phyloP scores from a whole-genome alignment of 2,329 filamentous ascomycete species.

The Fusarium cicatricum region DNA sequence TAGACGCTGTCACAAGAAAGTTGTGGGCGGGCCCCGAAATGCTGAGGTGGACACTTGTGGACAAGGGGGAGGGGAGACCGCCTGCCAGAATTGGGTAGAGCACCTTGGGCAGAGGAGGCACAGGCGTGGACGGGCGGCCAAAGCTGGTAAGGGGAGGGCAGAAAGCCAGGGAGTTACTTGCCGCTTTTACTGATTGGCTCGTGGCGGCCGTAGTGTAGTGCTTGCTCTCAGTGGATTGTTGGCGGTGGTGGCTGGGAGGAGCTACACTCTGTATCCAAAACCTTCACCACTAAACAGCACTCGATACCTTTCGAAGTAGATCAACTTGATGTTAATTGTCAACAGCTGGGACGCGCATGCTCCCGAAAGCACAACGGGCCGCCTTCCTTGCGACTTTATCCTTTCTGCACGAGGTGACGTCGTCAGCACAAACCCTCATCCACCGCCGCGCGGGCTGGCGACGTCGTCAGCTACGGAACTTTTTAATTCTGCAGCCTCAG shows the following conservation, averaged over 20 bases:
- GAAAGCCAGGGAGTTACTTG: conserved; percentile 40
- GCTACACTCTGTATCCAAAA: not conserved
- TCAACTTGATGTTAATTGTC: too few relatives aligned
- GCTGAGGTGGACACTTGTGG: conserved; percentile 44
- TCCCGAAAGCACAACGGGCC: conserved; percentile 17
- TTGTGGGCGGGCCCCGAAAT: conserved; percentile 48
- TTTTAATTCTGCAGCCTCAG: conserved; percentile 40
- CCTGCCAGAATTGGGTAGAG: conserved; percentile 38
- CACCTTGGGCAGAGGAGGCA: conserved; percentile 28
- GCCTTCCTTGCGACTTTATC: conserved; percentile 29
- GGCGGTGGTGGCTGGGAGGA: not conserved
- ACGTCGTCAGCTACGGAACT: conserved; percentile 38
- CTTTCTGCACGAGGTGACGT: conserved; percentile 33
- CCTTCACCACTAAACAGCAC: too few relatives aligned
- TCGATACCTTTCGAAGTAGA: too few relatives aligned
- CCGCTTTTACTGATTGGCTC: conserved; percentile 50
- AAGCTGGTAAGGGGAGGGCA: conserved; percentile 32
- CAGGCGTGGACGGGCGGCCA: conserved; percentile 10
- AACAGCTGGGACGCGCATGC: conserved; percentile 6
- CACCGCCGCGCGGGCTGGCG: conserved; percentile 32
- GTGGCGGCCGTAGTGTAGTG: conserved; percentile 44
- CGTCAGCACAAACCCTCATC: conserved; percentile 37
- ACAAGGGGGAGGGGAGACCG: conserved; percentile 37
- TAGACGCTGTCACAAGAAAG: conserved; percentile 47
- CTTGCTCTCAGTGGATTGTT: conserved; percentile 31